Evolutionary conservation across 495 filamentous ascomycete genomes (phyloP).

Genomic region (Penicillium robsamsonii): DNA sequence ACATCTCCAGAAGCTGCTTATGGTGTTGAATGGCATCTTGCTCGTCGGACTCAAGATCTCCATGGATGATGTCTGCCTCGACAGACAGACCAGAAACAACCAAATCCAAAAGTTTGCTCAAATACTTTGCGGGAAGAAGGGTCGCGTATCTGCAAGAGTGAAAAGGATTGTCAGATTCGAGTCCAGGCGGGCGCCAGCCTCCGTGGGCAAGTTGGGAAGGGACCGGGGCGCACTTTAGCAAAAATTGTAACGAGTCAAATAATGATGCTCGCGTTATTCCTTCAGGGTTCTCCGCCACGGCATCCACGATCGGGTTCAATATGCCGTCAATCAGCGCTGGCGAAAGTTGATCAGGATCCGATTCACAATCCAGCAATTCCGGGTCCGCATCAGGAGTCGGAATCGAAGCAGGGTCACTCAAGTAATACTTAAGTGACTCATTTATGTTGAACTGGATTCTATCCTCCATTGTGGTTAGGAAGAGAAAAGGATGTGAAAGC

Average conservation of each 20-base stretch:
- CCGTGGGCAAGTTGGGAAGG: constrained; percentile 47
- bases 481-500: constrained; percentile 15
- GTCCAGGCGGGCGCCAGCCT: constrained; percentile 37
- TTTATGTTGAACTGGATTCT: constrained; percentile 88
- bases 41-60: constrained; percentile 87
- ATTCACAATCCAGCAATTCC: constrained; percentile 85
- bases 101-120: constrained; percentile 92
- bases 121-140: constrained; percentile 69
- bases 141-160: constrained; percentile 73
- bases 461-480: constrained; percentile 62
- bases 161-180: constrained; percentile 61
- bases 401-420: constrained; percentile 81
- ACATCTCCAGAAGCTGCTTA: constrained; percentile 89
- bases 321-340: constrained; percentile 74
- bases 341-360: constrained; percentile 81
- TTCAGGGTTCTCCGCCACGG: constrained; percentile 87
- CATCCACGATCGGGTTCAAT: constrained; percentile 90
- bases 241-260: constrained; percentile 91
- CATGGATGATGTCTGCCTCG: constrained; percentile 80
- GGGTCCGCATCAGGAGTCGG: constrained; percentile 84
- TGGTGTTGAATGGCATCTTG: constrained; percentile 82
- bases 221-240: constrained; percentile 89
- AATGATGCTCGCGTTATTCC: constrained; percentile 71
- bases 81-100: constrained; percentile 91
- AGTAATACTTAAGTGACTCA: constrained; percentile 89